Evolutionary conservation across 345 rosid genomes (phyloP).

Genomic region (Hypericum perforatum): DNA sequence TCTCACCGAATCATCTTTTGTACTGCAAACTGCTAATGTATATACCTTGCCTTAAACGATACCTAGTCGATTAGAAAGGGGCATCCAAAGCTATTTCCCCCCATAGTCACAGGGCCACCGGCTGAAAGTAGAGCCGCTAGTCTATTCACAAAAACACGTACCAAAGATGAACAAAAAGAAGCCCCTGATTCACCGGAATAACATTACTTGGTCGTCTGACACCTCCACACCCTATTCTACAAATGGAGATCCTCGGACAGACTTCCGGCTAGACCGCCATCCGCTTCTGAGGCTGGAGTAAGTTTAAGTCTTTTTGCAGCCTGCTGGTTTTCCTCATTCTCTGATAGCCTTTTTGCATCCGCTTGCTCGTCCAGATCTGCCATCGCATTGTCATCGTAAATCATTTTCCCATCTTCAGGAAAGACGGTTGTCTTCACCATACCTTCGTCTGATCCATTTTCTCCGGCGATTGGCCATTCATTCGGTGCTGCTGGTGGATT

Average conservation of each 20-base stretch:
- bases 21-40: no score
- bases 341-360: conserved; percentile 41
- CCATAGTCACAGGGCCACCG: no score
- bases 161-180: background rate
- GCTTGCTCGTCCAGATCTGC: conserved; percentile 31
- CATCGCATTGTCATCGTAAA: background rate
- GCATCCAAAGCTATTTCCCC: no score
- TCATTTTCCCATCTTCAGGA: conserved; percentile 3
- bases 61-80: no score
- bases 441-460: background rate
- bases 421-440: background rate
- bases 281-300: conserved; percentile 21
- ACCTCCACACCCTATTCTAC: conserved; percentile 10
- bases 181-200: background rate
- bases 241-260: conserved; percentile 22
- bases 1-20: no score
- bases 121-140: background rate
- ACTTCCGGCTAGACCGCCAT: conserved; percentile 11
- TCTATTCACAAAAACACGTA: conserved; percentile 18
- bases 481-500: background rate
- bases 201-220: background rate
- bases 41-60: no score
- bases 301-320: conserved; percentile 53
- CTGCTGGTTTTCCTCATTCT: conserved; percentile 10
- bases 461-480: background rate